Base-by-base conservation (phyloP, 306 rosid genomes). In the Notholithocarpus densiflorus region DNA sequence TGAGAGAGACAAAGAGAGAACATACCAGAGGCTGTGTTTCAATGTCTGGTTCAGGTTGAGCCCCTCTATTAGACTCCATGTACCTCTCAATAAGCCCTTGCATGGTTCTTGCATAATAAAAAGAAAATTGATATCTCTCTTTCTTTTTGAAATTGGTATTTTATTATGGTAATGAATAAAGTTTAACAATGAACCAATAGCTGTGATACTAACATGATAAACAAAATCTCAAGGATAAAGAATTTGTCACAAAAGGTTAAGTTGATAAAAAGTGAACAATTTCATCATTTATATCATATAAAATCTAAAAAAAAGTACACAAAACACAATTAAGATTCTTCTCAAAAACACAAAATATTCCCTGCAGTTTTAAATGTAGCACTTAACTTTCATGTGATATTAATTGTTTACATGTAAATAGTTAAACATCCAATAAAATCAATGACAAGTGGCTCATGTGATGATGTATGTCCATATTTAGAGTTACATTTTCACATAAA, bases 31-130 rank as follows among this genome's bases (percentile, higher is more conserved):
- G 84, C 74, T 48, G 84, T 15, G 87, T 14, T 82, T 87, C 84
- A 52, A 77, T 55, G 79, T 77, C 19, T 51, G 87, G 79, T 65
- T 87, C 91, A 80, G 87, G 77, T 51, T 81, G 93, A 89, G 86
- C 21, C 77, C 79, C 88, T 52, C 72, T 52, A 52, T 88, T 85
- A 76, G 84, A 84, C 87, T 87, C 90, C 87, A 74, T 84, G 90
- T 94, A 92, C 89, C 83, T 94, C 80, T 92, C 97, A 21, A 90
- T 79, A 4, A 94, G 82, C 81, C 89, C 98, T 90, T 92, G 94
- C 97, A 94, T 88, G 88, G 86, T 89, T 88, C 98, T 94, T 77
- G 23, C 73, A 79, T n/a, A 27, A 9, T 9, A 75, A 48, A 40
- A 27, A 62, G 1, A 79, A 18, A 14, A 26, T 7, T 11, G 43